These are phyloP conservation scores for Xylaria sp. DNA, from an alignment of 495 filamentous ascomycete species.

Conservation along the genomic window DNA sequence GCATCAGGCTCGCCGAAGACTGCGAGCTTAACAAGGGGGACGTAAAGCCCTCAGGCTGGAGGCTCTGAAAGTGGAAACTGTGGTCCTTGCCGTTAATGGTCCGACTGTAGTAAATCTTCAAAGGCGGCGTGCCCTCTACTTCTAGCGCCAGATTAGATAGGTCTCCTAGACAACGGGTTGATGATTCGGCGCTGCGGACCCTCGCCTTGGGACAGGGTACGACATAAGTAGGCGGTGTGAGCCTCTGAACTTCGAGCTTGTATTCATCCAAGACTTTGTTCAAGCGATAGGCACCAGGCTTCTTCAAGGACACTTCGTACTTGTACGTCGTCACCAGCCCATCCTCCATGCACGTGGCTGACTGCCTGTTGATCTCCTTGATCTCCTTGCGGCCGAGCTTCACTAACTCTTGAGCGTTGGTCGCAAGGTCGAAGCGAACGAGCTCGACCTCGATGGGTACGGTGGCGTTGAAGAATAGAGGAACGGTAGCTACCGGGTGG, in stretches of 20 bases:
- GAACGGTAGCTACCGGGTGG: slow-evolving; percentile 67
- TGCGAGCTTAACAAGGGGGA: slow-evolving; percentile 71
- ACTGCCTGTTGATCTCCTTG: slow-evolving; percentile 68
- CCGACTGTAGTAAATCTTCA: slow-evolving; percentile 89
- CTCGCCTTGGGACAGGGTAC: slow-evolving; percentile 80
- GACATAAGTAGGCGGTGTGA: slow-evolving; percentile 76
- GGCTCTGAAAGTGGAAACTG: slow-evolving; percentile 83
- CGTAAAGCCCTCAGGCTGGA: slow-evolving; percentile 84
- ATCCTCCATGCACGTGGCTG: slow-evolving; percentile 62
- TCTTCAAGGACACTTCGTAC: slow-evolving; percentile 70
- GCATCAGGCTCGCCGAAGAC: slow-evolving; percentile 60
- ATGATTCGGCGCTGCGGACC: slow-evolving; percentile 66
- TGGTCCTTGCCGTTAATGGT: slow-evolving; percentile 77
- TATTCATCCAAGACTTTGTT: slow-evolving; percentile 87
- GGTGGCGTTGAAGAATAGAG: slow-evolving; percentile 92
- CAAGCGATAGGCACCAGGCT: slow-evolving; percentile 85
- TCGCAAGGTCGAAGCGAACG: slow-evolving; percentile 81
- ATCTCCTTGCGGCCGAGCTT: slow-evolving; percentile 62
- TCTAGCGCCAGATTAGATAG: slow-evolving; percentile 82
- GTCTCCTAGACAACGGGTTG: slow-evolving; percentile 80
- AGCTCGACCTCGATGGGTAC: slow-evolving; percentile 86
- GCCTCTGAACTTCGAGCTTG: slow-evolving; percentile 85
- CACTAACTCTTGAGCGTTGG: slow-evolving; percentile 77
- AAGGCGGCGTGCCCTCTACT: slow-evolving; percentile 87
- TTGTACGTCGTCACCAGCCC: slow-evolving; percentile 57